A percentile compares a stretch with the other conserved stretches of the same genome.
Conservation (phyloP, 2,329 filamentous ascomycete species). For the Sporothrix mexicana region DNA sequence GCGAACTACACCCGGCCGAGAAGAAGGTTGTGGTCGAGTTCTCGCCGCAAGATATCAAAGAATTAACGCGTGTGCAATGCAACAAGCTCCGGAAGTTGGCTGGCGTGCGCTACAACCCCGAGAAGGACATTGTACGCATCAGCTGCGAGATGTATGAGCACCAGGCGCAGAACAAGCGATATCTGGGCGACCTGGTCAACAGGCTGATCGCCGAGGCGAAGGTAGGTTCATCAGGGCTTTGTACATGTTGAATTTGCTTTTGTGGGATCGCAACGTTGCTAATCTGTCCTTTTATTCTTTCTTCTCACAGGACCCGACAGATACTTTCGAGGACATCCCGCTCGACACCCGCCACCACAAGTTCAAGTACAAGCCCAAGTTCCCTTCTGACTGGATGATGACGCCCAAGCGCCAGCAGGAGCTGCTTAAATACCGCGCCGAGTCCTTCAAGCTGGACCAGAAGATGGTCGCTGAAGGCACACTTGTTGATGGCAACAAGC, state of each 20-base stretch:
- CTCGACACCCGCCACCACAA: constrained; percentile 87
- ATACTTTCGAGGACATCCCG: constrained; percentile 87
- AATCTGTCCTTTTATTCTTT: background rate
- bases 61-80: constrained; percentile 70
- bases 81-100: constrained; percentile 86
- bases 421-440: constrained; percentile 65
- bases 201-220: constrained; percentile 76
- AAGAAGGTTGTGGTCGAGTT: constrained; percentile 96
- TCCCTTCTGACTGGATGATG: constrained; percentile 84
- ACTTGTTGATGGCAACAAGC: constrained; percentile 63
- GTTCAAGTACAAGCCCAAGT: constrained; percentile 68
- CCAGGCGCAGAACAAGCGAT: constrained; percentile 96
- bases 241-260: background rate
- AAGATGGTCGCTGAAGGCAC: constrained; percentile 58
- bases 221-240: constrained; percentile 46
- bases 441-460: constrained; percentile 60
- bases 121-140: constrained; percentile 82
- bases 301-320: constrained; percentile 64
- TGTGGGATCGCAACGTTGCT: background rate
- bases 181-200: constrained; percentile 78
- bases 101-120: constrained; percentile 85
- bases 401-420: constrained; percentile 70
- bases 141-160: constrained; percentile 87
- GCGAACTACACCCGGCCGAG: constrained; percentile 87
- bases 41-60: constrained; percentile 69